These are phyloP conservation scores for Diaporthe eres DNA, from an alignment of 2,329 filamentous ascomycete species.

Conservation along the genomic window DNA sequence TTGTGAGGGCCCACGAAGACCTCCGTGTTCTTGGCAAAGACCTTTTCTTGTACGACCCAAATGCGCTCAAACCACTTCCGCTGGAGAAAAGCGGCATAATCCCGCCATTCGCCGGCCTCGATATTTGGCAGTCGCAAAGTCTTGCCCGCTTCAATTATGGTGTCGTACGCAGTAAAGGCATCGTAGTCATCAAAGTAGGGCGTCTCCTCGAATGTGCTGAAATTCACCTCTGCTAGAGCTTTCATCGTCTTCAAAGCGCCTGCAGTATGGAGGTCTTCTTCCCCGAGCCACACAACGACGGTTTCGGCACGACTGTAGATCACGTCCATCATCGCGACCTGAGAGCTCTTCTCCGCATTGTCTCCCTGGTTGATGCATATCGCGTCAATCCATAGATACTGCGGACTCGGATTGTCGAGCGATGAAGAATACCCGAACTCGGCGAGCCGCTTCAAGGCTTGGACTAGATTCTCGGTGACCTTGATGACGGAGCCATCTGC, in stretches of 20 bases:
- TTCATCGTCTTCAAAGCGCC: slow-evolving; percentile 8
- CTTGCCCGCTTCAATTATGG: neutral
- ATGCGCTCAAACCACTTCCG: slow-evolving; percentile 43
- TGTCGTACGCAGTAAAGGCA: slow-evolving; percentile 7
- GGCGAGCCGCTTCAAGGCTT: neutral
- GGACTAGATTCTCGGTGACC: slow-evolving; percentile 11
- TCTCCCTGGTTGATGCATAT: slow-evolving; percentile 38
- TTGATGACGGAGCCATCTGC: neutral
- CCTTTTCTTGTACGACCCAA: slow-evolving; percentile 44
- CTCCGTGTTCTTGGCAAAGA: slow-evolving; percentile 37
- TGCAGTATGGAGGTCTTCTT: neutral
- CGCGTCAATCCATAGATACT: slow-evolving; percentile 32
- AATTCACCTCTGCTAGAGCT: neutral
- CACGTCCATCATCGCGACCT: slow-evolving; percentile 35
- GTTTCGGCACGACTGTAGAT: slow-evolving; percentile 20
- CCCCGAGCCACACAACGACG: slow-evolving; percentile 37
- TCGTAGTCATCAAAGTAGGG: neutral
- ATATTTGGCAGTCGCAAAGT: neutral
- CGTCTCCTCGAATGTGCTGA: neutral
- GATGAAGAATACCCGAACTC: neutral
- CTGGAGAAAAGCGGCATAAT: slow-evolving; percentile 27
- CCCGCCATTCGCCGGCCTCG: slow-evolving; percentile 20
- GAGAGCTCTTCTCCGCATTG: slow-evolving; percentile 26
- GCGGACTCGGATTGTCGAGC: neutral
- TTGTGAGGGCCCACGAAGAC: slow-evolving; percentile 26